A percentile compares a stretch with the other conserved stretches of the same genome.
Evolutionary conservation across 345 rosid species (phyloP).

Genomic region (Conringia planisiliqua): DNA sequence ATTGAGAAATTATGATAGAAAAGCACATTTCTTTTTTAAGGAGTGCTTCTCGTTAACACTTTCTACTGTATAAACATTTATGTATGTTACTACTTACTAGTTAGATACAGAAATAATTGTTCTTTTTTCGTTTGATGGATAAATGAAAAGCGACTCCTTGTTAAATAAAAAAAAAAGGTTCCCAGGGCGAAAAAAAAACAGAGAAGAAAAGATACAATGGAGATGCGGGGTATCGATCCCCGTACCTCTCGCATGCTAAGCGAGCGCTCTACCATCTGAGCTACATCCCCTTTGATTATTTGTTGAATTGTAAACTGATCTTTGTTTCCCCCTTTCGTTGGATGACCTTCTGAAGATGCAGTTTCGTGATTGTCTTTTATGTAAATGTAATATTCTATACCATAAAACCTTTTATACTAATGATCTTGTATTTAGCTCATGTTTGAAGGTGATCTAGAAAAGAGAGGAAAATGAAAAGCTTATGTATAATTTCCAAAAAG

Average conservation of each 20-base stretch:
- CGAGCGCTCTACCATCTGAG: conserved; percentile 97
- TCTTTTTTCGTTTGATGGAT: background rate
- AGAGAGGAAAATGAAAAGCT: background rate
- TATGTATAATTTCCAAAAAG: background rate
- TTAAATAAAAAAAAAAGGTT: too few relatives aligned
- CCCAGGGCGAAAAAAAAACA: background rate
- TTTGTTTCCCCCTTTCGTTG: background rate
- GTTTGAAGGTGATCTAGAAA: background rate
- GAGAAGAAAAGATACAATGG: conserved; percentile 31
- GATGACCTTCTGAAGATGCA: background rate
- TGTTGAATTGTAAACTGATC: background rate
- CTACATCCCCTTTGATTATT: conserved; percentile 50
- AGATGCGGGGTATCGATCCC: conserved; percentile 90
- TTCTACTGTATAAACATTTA: too few relatives aligned
- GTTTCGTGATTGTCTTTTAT: background rate
- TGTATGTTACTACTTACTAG: too few relatives aligned
- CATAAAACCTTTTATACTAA: background rate
- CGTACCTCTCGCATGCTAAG: conserved; percentile 91
- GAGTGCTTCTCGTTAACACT: too few relatives aligned
- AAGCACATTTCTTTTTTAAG: too few relatives aligned
- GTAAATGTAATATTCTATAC: background rate
- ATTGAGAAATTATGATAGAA: too few relatives aligned
- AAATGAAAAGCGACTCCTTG: background rate
- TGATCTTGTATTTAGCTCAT: background rate
- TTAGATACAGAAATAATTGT: background rate